These are phyloP conservation scores for Arthrobotrys conoides DNA, from an alignment of 2,329 filamentous ascomycete species.

Conservation along the genomic window DNA sequence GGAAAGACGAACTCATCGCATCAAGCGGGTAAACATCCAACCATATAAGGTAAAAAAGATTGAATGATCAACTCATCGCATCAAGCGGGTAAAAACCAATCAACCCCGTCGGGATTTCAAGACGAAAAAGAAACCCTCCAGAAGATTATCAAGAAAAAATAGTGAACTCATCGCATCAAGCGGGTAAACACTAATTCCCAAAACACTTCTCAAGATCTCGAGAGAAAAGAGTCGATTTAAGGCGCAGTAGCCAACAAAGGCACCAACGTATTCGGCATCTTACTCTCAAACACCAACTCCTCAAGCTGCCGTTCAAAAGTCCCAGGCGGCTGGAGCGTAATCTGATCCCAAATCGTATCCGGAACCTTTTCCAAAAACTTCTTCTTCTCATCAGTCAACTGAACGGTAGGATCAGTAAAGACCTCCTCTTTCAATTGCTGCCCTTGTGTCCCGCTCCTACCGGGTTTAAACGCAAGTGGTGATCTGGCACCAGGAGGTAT, in stretches of 20 bases:
- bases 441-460: conserved; percentile 1
- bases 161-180: conserved; percentile 28
- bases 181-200: conserved; percentile 16
- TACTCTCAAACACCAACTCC: conserved; percentile 25
- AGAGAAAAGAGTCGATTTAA: no score
- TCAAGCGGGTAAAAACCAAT: conserved; percentile 34
- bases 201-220: no score
- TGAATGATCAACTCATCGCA: conserved; percentile 31
- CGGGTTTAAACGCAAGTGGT: neutral
- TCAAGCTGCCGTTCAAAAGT: conserved; percentile 23
- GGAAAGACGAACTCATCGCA: conserved; percentile 36
- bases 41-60: conserved; percentile 9
- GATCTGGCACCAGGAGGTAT: conserved; percentile 4
- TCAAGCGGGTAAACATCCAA: conserved; percentile 44
- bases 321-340: conserved; percentile 18
- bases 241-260: conserved; percentile 10
- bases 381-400: neutral
- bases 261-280: neutral
- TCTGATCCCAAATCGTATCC: conserved; percentile 40
- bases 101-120: neutral
- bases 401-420: conserved; percentile 20
- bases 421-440: conserved; percentile 31
- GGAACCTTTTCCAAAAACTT: conserved; percentile 34
- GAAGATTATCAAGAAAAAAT: no score
- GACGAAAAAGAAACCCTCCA: no score